These are phyloP conservation scores for Peronosclerospora sorghi DNA, from an alignment of 352 stramenopile species.

Conservation along the genomic window DNA sequence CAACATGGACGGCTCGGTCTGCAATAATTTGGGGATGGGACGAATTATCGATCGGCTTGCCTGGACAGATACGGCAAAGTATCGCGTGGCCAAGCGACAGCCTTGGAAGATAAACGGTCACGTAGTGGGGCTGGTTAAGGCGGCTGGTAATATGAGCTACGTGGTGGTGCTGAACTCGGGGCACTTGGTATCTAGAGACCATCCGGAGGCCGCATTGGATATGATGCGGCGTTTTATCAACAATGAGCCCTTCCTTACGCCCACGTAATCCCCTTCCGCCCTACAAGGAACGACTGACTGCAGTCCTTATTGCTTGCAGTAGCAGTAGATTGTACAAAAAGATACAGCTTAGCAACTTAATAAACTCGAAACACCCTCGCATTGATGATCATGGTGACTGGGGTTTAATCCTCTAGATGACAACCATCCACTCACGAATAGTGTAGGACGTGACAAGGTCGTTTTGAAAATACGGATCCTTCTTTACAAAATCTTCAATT, in stretches of 20 bases:
- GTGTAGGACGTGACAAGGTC: conserved; percentile 51
- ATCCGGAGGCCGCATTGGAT: conserved; percentile 56
- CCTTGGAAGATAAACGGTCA: conserved; percentile 52
- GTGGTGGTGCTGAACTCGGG: conserved; percentile 75
- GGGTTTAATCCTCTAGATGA: conserved; percentile 19
- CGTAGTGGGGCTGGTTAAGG: conserved; percentile 57
- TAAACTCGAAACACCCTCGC: background rate
- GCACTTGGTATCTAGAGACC: conserved; percentile 59
- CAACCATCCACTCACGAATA: conserved; percentile 69
- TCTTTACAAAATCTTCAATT: conserved; percentile 54
- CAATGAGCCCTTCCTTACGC: conserved; percentile 27
- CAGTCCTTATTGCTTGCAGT: background rate
- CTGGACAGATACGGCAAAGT: conserved; percentile 56
- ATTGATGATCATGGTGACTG: background rate
- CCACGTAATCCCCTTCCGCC: background rate
- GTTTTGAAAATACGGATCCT: conserved; percentile 65
- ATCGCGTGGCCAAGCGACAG: conserved; percentile 40
- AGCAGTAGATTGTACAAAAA: conserved; percentile 11
- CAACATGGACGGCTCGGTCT: conserved; percentile 77
- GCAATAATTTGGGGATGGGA: conserved; percentile 67
- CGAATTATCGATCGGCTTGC: conserved; percentile 73
- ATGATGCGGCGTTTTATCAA: conserved; percentile 76
- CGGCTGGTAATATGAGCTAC: conserved; percentile 69
- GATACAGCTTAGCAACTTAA: background rate
- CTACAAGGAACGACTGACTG: too few species aligned